Conservation (phyloP, 441 rosid genomes). For the Corymbia calophylla region DNA sequence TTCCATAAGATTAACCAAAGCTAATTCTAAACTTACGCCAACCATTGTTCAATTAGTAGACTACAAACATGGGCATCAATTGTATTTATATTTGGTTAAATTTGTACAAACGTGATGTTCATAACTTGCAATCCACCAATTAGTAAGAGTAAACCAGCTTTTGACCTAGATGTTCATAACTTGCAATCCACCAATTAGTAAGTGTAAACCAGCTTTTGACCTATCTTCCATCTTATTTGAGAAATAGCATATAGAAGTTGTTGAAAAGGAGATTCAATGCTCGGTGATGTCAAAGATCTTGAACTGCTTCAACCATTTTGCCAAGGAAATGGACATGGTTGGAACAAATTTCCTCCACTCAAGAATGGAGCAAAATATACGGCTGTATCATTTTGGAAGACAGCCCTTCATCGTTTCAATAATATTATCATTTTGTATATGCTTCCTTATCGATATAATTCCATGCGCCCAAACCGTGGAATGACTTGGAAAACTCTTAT, state of each 20-base stretch:
- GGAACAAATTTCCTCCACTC: background rate
- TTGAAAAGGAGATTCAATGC: background rate
- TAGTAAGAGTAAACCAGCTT: background rate
- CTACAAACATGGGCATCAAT: background rate
- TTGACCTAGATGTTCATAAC: background rate
- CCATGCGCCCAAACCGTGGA: background rate
- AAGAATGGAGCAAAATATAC: background rate
- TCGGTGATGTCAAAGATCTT: background rate
- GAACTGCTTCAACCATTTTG: background rate
- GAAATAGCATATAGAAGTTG: background rate
- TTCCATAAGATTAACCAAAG: background rate
- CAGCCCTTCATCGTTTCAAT: background rate
- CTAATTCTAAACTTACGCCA: background rate
- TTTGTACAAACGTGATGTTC: background rate
- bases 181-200: background rate
- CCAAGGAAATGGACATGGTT: background rate
- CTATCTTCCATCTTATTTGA: background rate
- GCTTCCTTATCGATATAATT: background rate
- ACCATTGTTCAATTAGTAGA: background rate
- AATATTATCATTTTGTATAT: background rate
- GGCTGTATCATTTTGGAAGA: background rate
- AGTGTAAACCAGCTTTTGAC: background rate
- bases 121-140: background rate
- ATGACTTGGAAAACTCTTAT: background rate
- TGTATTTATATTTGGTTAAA: background rate